Conservation (phyloP, 768 basidiomycete species). For the Serendipita sp. region DNA sequence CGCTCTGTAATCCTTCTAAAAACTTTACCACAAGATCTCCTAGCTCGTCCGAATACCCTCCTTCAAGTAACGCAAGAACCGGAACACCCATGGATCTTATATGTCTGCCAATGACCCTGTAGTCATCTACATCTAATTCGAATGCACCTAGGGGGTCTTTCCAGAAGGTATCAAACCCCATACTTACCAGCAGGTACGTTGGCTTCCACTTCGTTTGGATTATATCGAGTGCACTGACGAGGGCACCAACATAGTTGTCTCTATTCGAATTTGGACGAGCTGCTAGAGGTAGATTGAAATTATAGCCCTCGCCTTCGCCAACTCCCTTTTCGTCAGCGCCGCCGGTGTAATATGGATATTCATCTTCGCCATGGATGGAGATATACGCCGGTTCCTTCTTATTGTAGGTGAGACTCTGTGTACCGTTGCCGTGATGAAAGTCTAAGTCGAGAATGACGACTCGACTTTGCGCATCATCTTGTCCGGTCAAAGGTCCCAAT, state of each 20-base stretch:
- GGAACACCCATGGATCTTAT: background rate
- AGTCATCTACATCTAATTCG: background rate
- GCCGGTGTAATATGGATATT: conserved; percentile 24
- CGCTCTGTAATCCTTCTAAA: background rate
- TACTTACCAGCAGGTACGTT: conserved; percentile 19
- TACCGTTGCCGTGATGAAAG: conserved; percentile 26
- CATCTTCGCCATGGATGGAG: conserved; percentile 19
- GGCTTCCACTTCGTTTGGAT: conserved; percentile 15
- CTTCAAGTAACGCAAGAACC: background rate
- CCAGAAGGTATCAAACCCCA: background rate
- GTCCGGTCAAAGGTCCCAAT: background rate
- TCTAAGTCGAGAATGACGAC: conserved; percentile 24
- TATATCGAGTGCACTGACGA: conserved; percentile 12
- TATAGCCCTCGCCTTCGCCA: conserved; percentile 15
- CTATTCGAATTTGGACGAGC: conserved; percentile 15
- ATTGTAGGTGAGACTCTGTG: conserved; percentile 17
- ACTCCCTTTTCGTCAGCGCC: conserved; percentile 16
- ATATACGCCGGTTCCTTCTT: conserved; percentile 20
- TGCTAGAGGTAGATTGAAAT: conserved; percentile 21
- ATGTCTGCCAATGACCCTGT: background rate
- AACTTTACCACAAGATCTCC: background rate
- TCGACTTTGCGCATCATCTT: background rate
- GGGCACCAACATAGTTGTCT: conserved; percentile 15
- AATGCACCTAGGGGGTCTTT: background rate
- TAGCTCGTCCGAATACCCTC: background rate